phyloP scores from a whole-genome alignment of 768 basidiomycete genomes.

The Kwoniella sp. region DNA sequence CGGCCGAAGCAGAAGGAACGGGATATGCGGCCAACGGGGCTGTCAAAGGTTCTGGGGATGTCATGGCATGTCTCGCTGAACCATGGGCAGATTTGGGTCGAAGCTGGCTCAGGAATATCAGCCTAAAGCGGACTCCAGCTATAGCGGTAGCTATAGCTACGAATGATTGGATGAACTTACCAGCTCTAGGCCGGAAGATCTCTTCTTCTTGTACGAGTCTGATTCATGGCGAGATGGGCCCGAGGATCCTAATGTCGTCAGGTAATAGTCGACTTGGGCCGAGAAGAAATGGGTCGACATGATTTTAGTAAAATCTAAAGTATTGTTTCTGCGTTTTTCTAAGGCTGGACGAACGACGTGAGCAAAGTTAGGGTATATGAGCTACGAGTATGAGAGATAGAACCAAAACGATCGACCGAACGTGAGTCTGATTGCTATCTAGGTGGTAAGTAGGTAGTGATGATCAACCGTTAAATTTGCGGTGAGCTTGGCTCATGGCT shows the following conservation, averaged over 20 bases:
- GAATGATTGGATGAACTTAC: conserved; percentile 3
- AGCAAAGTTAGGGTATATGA: no score
- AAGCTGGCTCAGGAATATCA: no score
- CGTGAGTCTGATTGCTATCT: no score
- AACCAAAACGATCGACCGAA: no score
- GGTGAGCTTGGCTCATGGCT: no score
- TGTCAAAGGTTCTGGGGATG: conserved; percentile 6
- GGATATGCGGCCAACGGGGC: neutral
- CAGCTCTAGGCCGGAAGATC: conserved; percentile 10
- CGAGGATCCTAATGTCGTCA: neutral
- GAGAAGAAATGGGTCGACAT: conserved; percentile 3
- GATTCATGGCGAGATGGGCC: conserved; percentile 1
- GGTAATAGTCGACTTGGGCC: conserved; percentile 7
- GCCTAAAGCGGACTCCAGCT: neutral
- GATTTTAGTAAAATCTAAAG: neutral
- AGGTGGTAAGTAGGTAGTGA: no score
- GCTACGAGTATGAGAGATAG: no score
- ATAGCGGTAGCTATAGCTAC: no score
- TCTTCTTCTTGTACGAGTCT: conserved; percentile 13
- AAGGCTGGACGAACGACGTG: no score
- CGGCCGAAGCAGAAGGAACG: conserved; percentile 2
- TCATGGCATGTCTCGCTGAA: conserved; percentile 2
- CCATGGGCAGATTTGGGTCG: conserved; percentile 15
- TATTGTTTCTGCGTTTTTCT: no score
- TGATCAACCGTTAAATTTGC: no score